Evolutionary conservation across 2,329 filamentous ascomycete genomes (phyloP), one percentile per base, ranked within the genome.

Genomic region (Colletotrichum sp.): DNA sequence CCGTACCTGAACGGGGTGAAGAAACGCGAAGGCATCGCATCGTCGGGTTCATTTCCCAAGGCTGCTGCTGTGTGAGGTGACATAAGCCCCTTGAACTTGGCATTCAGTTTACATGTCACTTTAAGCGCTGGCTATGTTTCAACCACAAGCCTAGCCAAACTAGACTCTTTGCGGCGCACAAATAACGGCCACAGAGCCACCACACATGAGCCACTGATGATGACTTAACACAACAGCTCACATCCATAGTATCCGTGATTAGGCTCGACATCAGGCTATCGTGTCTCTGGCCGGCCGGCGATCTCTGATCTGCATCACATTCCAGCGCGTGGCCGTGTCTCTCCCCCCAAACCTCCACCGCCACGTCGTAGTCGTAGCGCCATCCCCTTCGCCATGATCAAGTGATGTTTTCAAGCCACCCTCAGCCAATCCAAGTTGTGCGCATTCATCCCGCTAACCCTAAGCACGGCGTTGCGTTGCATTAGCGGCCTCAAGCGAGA

Each of bases 1-100:
- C 1, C 0, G 38, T n/a, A n/a, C 0, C 2, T 0, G 1, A 51
- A 33, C n/a, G 57, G 1, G 6, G 57, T 2, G 3, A 13, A 36
- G 18, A 61, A n/a, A 15, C 21, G 31, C 57, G 31, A 24, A n/a
- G 12, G 9, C n/a, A 33, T 61, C 57, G 57, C 21, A 36, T 21
- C 57, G 13, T 61, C 57, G 57, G 33, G 15, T 61, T 36, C 31
- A 21, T 24, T 61, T 34, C 16, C 55, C 12, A 9, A 1, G 12
- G 29, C 38, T 47, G 21, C 38, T 47, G 21, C 11, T 13, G 57
- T 34, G 29, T 36, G 31, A 61, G 57, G 31, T 34, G 29, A 61
- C n/a, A 21, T n/a, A 51, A 21, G n/a, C 18, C 31, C 33, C 54
- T 27, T 36, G 12, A 61, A 61, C 57, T 61, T 36, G 57, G 57